A percentile compares a stretch with the other conserved stretches of the same genome.
Conservation (phyloP, 177 flowering plant species). For the Vitis hybrid region DNA sequence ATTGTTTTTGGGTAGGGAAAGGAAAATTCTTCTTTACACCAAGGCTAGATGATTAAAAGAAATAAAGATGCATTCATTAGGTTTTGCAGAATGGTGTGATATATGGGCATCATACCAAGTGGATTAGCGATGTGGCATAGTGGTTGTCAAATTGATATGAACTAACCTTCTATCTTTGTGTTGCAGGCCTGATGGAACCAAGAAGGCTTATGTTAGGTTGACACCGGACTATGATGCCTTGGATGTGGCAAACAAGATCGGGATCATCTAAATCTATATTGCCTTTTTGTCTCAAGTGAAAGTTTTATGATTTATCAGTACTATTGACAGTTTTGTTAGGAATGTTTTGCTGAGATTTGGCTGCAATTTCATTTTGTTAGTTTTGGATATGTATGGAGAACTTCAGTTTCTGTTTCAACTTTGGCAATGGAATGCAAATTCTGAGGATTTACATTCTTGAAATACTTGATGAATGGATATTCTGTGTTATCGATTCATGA, state of each 20-base stretch:
- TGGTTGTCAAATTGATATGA: background rate
- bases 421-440: background rate
- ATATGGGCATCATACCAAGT: background rate
- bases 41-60: too few species aligned
- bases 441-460: background rate
- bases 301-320: background rate
- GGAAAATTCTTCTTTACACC: too few species aligned
- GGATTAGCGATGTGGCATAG: background rate
- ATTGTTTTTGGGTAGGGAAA: background rate
- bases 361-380: conserved; percentile 3
- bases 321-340: conserved; percentile 24
- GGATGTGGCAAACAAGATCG: conserved; percentile 91
- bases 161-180: background rate
- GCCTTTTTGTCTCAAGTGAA: background rate
- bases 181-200: conserved; percentile 85
- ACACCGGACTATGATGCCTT: conserved; percentile 78
- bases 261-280: conserved; percentile 48
- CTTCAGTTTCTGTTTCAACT: background rate
- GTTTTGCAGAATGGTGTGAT: background rate
- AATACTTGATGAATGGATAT: background rate
- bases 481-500: background rate
- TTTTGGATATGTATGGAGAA: conserved; percentile 3
- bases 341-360: conserved; percentile 7
- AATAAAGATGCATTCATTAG: too few species aligned
- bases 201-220: conserved; percentile 83